Base-by-base conservation (phyloP, 768 basidiomycete genomes). In the Podaxis pistillaris region DNA sequence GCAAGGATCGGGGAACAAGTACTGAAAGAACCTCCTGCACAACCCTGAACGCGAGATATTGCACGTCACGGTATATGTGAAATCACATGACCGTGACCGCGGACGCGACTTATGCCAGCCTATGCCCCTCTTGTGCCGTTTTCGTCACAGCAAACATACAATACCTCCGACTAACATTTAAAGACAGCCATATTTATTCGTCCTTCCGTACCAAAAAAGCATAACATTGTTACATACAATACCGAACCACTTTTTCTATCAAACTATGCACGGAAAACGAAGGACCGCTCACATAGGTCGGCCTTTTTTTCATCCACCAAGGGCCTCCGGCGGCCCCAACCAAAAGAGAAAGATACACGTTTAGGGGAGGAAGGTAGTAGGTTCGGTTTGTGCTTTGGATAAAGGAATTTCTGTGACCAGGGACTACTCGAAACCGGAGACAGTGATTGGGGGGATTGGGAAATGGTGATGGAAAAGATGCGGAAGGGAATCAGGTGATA, bases 21-120 rank as follows among this genome's bases (percentile, higher is more conserved):
- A 22, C 19, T 19, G 12, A 28, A 12, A 50, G 49, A 50, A 6
- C 49, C 22, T 24, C 12, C 22, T 28, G 3, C 9, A 8, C 11
- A 24, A 50, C 49, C 49, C 50, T n/a, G 47, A 51, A 60, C 36
- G 47, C 47, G 50, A 44, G 51, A 60, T 53, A 59, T 37, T 24
- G 58, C 8, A 22, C 24, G 50, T 44, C 58, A 59, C 58, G 19
- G 49, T 24, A 26, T 8, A 17, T 33, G 6, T 1, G 7, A 7
- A 19, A 54, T 61, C 60, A 62, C 60, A 55, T 62, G 59, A 53
- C 53, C 30, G 38, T 60, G 51, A 53, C 59, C 15, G 17, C 17
- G 26, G 3, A 15, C 44, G 19, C 44, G 19, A 46, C 44, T 2
- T 44, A 15, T 9, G 44, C n/a, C n/a, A 26, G 28, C 28, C 28